Evolutionary conservation across 768 basidiomycete species (phyloP).

Genomic region (Suillus hirtellus): DNA sequence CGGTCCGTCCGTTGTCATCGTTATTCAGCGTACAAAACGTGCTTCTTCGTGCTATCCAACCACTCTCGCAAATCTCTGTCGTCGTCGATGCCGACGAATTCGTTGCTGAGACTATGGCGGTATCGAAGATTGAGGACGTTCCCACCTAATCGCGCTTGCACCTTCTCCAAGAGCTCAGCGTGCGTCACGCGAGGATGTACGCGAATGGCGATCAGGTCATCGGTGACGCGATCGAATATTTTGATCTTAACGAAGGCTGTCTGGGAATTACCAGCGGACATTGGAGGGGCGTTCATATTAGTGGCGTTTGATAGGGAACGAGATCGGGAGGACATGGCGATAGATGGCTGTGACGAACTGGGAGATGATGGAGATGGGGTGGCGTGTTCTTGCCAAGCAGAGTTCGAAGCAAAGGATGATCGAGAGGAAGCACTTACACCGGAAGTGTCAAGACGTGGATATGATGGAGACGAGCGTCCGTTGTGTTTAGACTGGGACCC

Average conservation of each 20-base stretch:
- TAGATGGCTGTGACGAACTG: constrained; percentile 53
- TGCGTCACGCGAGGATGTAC: constrained; percentile 92
- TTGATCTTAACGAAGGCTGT: constrained; percentile 97
- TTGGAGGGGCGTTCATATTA: constrained; percentile 64
- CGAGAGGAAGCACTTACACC: constrained; percentile 32
- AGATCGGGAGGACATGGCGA: constrained; percentile 47
- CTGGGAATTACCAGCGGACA: constrained; percentile 76
- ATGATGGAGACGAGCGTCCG: constrained; percentile 34
- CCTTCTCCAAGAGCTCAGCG: constrained; percentile 87
- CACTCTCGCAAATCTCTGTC: constrained; percentile 69
- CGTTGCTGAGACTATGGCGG: constrained; percentile 68
- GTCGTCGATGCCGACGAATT: constrained; percentile 59
- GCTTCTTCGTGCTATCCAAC: constrained; percentile 79
- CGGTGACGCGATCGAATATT: constrained; percentile 90
- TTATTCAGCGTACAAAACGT: constrained; percentile 80
- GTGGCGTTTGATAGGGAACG: constrained; percentile 57
- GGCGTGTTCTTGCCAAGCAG: constrained; percentile 29
- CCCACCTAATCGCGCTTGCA: constrained; percentile 80
- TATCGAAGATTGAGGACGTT: constrained; percentile 72
- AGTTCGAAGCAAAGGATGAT: constrained; percentile 24
- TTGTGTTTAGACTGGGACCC: constrained; percentile 37
- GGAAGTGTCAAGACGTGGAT: constrained; percentile 22
- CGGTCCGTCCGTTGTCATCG: constrained; percentile 31
- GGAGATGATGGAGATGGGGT: constrained; percentile 49
- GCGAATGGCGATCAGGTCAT: constrained; percentile 95